These are phyloP conservation scores for Ceratobasidium sp. DNA, from an alignment of 1,284 basidiomycete genomes.

Conservation along the genomic window DNA sequence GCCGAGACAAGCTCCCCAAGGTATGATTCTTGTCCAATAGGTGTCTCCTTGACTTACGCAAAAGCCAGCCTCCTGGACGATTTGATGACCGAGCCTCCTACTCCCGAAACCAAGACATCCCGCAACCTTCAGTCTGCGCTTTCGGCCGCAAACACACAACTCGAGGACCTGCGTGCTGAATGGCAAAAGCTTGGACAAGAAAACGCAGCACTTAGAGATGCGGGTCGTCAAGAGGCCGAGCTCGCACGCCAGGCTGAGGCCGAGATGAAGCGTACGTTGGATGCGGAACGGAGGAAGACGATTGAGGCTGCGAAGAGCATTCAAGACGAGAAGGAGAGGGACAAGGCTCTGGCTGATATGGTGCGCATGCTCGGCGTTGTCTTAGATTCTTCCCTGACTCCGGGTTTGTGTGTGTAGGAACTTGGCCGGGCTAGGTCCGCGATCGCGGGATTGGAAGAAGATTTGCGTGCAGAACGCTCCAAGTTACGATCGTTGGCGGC, in stretches of 20 bases:
- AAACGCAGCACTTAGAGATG: conserved; percentile 76
- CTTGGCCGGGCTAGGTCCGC: conserved; percentile 73
- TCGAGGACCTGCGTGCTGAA: conserved; percentile 61
- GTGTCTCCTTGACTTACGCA: conserved; percentile 52
- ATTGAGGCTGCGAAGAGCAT: conserved; percentile 45
- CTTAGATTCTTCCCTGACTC: background rate
- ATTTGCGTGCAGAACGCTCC: conserved; percentile 74
- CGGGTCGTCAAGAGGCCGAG: conserved; percentile 52
- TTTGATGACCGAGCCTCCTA: conserved; percentile 69
- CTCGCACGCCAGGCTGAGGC: conserved; percentile 69
- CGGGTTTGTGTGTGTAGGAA: conserved; percentile 63
- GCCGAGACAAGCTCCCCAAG: conserved; percentile 23
- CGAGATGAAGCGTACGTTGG: conserved; percentile 70
- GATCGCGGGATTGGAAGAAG: conserved; percentile 75
- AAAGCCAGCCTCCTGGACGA: conserved; percentile 65
- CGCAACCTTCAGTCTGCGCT: conserved; percentile 33
- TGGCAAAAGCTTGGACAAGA: conserved; percentile 72
- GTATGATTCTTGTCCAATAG: conserved; percentile 42
- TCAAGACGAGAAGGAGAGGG: conserved; percentile 49
- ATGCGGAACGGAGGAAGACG: conserved; percentile 61
- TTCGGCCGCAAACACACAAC: conserved; percentile 26
- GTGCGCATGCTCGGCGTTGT: conserved; percentile 59
- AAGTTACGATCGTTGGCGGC: conserved; percentile 71
- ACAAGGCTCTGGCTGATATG: conserved; percentile 64
- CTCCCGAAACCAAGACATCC: conserved; percentile 70